Evolutionary conservation across 768 basidiomycete species (phyloP).

Genomic region (Lactarius evosmus): DNA sequence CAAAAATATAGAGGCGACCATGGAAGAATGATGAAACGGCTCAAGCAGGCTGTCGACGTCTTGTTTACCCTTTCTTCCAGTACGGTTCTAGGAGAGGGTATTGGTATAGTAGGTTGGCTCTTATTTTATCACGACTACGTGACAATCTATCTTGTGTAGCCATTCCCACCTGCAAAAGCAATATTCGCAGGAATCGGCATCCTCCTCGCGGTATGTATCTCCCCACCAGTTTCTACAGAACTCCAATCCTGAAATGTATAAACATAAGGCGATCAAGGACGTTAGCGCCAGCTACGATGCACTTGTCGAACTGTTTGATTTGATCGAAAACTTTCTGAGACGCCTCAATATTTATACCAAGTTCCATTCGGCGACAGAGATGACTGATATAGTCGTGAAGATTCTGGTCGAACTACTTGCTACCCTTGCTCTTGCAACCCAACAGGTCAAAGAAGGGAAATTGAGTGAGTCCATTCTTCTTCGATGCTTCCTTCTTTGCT

Average conservation of each 20-base stretch:
- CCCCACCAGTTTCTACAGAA: too few relatives aligned
- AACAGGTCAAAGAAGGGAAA: not conserved
- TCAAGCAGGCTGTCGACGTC: not conserved
- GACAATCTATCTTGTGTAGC: not conserved
- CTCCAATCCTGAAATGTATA: not conserved
- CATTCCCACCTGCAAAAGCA: not conserved
- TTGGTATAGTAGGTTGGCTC: not conserved
- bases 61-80: not conserved
- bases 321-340: not conserved
- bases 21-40: not conserved
- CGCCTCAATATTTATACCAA: not conserved
- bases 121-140: not conserved
- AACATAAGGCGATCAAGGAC: not conserved
- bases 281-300: conserved; percentile 3
- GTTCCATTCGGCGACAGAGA: not conserved
- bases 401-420: not conserved
- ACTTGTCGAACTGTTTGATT: not conserved
- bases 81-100: not conserved
- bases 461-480: not conserved
- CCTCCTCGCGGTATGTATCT: not conserved
- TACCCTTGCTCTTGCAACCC: not conserved
- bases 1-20: not conserved
- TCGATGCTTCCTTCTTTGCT: not conserved
- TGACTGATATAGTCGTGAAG: not conserved
- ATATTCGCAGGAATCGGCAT: not conserved